phyloP scores from a whole-genome alignment of 805 yeast species.

The Starmerella powellii region DNA sequence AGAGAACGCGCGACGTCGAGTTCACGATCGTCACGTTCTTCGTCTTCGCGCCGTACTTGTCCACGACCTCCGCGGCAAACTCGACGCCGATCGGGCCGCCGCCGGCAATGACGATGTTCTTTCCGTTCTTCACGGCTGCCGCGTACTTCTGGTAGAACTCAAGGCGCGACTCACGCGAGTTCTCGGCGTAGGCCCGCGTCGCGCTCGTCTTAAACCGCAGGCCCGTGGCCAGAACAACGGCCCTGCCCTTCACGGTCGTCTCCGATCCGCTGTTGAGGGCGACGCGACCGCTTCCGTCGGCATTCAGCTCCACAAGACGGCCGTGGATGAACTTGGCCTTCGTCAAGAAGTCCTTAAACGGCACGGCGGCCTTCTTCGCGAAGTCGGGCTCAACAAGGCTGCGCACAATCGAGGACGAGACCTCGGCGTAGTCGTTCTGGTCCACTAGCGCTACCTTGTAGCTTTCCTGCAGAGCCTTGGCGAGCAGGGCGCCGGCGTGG shows the following conservation, averaged over 20 bases:
- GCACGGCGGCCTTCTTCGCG: conserved; percentile 3
- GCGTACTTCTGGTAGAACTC: conserved; percentile 4
- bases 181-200: not conserved
- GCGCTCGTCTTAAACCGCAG: conserved; percentile 1
- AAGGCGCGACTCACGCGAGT: not conserved
- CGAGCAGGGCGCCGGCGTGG: conserved; percentile 7
- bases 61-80: conserved; percentile 9
- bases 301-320: not conserved
- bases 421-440: conserved; percentile 5
- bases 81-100: conserved; percentile 10
- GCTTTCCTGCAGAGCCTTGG: not conserved
- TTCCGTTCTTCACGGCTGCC: not conserved
- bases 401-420: conserved; percentile 7
- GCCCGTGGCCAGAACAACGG: conserved; percentile 10
- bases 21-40: conserved; percentile 4
- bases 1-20: conserved; percentile 1
- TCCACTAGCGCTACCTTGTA: conserved; percentile 4
- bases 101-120: conserved; percentile 3
- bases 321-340: conserved; percentile 6
- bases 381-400: conserved; percentile 5
- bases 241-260: conserved; percentile 2
- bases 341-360: not conserved
- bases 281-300: conserved; percentile 2
- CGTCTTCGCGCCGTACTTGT: not conserved
- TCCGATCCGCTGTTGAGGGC: no score